Evolutionary conservation across 805 yeast species (phyloP).

Genomic region (Suhomyces xylopsoci): DNA sequence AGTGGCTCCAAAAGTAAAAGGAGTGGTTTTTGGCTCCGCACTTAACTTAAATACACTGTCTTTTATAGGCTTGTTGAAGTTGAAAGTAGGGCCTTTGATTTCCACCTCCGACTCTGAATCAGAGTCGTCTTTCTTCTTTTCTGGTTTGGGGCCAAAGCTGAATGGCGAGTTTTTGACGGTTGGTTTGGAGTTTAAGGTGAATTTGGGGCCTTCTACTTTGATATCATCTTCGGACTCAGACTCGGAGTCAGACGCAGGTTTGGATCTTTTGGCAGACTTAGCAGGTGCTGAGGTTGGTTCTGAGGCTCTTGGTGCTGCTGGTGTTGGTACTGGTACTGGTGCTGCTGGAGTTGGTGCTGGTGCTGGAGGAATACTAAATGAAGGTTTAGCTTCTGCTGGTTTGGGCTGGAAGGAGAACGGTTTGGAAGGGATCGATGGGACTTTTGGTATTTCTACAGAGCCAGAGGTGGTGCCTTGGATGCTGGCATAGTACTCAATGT

Average conservation of each 20-base stretch:
- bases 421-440: background rate
- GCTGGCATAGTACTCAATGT: constrained; percentile 48
- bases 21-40: background rate
- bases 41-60: constrained; percentile 30
- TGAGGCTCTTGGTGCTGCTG: constrained; percentile 7
- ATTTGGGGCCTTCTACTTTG: constrained; percentile 36
- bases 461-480: constrained; percentile 16
- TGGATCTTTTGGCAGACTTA: background rate
- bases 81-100: constrained; percentile 72
- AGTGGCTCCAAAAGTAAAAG: background rate
- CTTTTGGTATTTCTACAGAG: background rate
- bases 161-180: constrained; percentile 36
- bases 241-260: constrained; percentile 12
- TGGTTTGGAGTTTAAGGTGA: constrained; percentile 26
- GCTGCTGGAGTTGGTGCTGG: constrained; percentile 1
- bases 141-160: constrained; percentile 33
- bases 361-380: background rate
- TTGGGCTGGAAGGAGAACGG: background rate
- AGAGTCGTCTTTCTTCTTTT: constrained; percentile 32
- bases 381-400: background rate
- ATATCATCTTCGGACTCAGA: constrained; percentile 25
- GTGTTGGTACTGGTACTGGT: constrained; percentile 1
- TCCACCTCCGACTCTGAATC: constrained; percentile 62
- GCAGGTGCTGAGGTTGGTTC: constrained; percentile 3
- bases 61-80: constrained; percentile 34